Base-by-base conservation (phyloP, 78 protist species). In the Monosiga brevicollis region DNA sequence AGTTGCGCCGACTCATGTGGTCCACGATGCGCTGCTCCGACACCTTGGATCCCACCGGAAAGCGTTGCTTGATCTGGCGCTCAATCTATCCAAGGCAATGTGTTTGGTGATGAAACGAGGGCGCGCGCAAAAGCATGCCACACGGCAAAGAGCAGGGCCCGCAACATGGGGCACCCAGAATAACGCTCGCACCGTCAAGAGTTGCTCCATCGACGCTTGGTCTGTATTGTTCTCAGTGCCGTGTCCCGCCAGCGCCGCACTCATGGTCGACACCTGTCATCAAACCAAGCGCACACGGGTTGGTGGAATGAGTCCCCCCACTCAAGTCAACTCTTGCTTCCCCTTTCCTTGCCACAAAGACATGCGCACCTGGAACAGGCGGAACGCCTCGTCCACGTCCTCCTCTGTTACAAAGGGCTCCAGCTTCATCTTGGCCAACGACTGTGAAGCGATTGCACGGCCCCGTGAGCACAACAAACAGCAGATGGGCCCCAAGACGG, bases 321-420 rank as follows among this genome's bases (percentile, higher is more conserved):
- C n/a, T n/a, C n/a, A n/a, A n/a, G n/a, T n/a, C n/a, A 49, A 20
- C 32, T 49, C 62, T 20, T 15, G 15, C 9, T 15, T 49, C 9
- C 62, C 62, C 9, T 49, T 15, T 20, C 32, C 62, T 20, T 15
- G 62, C 9, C 62, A 49, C 32, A 9, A 15, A 15, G 32, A 49
- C 32, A 49, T 20, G 62, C 62, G 62, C 76, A 72, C 34, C 2
- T 80, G 62, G 80, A 93, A 93, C 15, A 93, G 83, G 35, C 96
- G 86, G 62, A 93, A 76, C 34, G 94, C 94, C 37, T 93, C 96
- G 23, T 83, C 85, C 23, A 91, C 96, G 76, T 93, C 89, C 37
- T 29, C 76, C 40, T 35, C 72, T 0, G 91, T 55, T 1, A 77
- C 84, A 0, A 75, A 37, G 34, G 77, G 78, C 25, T 88, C 49